Base-by-base conservation (phyloP, 768 basidiomycete genomes). In the Serpula lacrymans region DNA sequence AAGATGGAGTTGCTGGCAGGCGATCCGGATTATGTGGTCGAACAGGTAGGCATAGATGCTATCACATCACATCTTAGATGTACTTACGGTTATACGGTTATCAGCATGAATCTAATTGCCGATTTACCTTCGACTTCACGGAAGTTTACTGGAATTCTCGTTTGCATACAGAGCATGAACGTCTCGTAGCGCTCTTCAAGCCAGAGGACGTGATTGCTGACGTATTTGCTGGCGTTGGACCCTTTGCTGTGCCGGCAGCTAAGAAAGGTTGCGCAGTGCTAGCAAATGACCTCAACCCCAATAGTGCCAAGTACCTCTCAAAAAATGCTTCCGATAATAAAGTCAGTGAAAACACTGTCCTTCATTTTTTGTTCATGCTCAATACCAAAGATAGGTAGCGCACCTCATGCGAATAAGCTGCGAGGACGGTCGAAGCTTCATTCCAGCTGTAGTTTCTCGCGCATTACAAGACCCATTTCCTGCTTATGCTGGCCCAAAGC, bases 91-190 rank as follows among this genome's bases (percentile, higher is more conserved):
- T 12, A 24, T 35, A 14, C 23, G 47, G 17, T 35, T 30, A 28
- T 34, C 53, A 96, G 93, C 74, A 74, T 47, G 95, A 99, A 69
- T 78, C 84, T 6, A 76, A 80, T 51, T 97, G 93, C 60, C 71
- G 69, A 23, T 98, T 98, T 63, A 83, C 75, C 2, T 98, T 99
- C 53, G 93, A 99, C 60, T 99, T 98, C 57, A 82, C 86, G 5
- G 73, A 82, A 56, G 96, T 98, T 10, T 99, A 99, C 63, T 99
- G 94, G 94, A 99, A 99, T 67, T 95, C 94, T 12, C 82, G 96
- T 26, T 68, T 99, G 25, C 87, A 91, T 42, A 81, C 82, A 4
- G 96, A 99, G 57, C 96, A 99, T 55, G 79, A 82, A 20, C 83
- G 94, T 3, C 71, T 99, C 12, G 87, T 98, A 29, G 59, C 74